Percentiles rank a stretch among this genome's conserved stretches.
These are phyloP conservation scores for Elsinoe fawcettii DNA, from an alignment of 2,329 filamentous ascomycete species.

Conservation along the genomic window DNA sequence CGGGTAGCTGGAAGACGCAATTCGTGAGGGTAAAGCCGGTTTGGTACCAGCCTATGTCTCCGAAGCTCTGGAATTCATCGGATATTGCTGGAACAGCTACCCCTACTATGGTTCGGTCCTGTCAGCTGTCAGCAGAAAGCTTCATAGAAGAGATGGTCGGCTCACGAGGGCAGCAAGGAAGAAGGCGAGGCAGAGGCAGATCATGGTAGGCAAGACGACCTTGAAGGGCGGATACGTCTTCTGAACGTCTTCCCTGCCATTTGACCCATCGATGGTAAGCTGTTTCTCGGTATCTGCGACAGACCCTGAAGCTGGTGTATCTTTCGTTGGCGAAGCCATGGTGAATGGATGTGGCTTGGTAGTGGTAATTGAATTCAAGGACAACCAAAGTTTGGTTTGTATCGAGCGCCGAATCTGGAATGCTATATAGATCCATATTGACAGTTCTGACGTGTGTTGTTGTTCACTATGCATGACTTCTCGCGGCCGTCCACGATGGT, in stretches of 20 bases:
- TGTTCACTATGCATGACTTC: neutral
- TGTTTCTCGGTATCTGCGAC: neutral
- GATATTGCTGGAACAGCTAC: conserved; percentile 44
- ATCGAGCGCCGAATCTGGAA: neutral
- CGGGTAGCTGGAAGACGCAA: conserved; percentile 36
- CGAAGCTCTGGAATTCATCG: conserved; percentile 39
- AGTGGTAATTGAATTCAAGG: too few relatives aligned
- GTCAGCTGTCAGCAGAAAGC: neutral
- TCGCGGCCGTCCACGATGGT: neutral
- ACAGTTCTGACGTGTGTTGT: neutral
- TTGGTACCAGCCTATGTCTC: conserved; percentile 44
- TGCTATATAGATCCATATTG: neutral
- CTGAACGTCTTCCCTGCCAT: conserved; percentile 28
- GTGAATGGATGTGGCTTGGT: too few relatives aligned
- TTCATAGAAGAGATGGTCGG: neutral
- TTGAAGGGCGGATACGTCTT: conserved; percentile 29
- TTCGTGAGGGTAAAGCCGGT: conserved; percentile 38
- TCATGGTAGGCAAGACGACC: conserved; percentile 30
- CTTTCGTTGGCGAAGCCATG: too few relatives aligned
- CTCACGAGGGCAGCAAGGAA: conserved; percentile 35
- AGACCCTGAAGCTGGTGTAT: too few relatives aligned
- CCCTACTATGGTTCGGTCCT: conserved; percentile 32
- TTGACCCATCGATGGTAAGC: neutral
- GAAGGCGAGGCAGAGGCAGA: conserved; percentile 32
- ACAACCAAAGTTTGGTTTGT: too few relatives aligned